Evolutionary conservation across 208 protist genomes (phyloP), one percentile per base, ranked within the genome.

Genomic region (Acanthamoeba triangularis): DNA sequence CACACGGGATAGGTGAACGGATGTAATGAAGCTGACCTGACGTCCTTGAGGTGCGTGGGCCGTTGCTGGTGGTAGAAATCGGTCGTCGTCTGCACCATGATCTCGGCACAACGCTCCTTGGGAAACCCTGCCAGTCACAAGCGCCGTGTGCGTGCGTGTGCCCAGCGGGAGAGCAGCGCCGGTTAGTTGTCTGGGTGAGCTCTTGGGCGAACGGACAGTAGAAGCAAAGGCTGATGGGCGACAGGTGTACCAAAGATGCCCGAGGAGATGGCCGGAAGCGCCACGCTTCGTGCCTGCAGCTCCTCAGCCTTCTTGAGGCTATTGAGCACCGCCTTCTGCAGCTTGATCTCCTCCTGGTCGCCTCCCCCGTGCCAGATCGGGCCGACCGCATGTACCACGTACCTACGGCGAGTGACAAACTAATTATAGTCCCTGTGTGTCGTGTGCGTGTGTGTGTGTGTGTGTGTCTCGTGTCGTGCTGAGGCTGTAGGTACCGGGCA

Each of bases 91-190:
- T 78, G n/a, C 8, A 94, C 41, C 67, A 94, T 78, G 61, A 94
- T 85, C 11, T 85, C 69, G 14, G 90, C 90, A 47, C 90, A 94
- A 5, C 41, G 90, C 30, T 94, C 90, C 52, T 94, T 94, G 90
- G 90, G 90, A 47, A 94, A 94, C 7, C 80, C 80, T 88, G 52
- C 30, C 65, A 67, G 18, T n/a, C 5, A 14, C 30, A 8, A 74
- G 28, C 33, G 65, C 20, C 25, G 65, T 30, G 25, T 74, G 33
- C 4, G 25, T 1, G 1, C 33, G 28, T 30, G 13, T 2, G 33
- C 33, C 2, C 41, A 47, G n/a, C n/a, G n/a, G n/a, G n/a, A n/a
- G n/a, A n/a, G 52, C 52, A 16, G 52, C 52, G 52, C 11, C 41
- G 8, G 41, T 11, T 3, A 6, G 41, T 47, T 2, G 1, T 47